Base-by-base conservation (phyloP, 2,329 filamentous ascomycete genomes). In the Fonsecaea pugnacius region DNA sequence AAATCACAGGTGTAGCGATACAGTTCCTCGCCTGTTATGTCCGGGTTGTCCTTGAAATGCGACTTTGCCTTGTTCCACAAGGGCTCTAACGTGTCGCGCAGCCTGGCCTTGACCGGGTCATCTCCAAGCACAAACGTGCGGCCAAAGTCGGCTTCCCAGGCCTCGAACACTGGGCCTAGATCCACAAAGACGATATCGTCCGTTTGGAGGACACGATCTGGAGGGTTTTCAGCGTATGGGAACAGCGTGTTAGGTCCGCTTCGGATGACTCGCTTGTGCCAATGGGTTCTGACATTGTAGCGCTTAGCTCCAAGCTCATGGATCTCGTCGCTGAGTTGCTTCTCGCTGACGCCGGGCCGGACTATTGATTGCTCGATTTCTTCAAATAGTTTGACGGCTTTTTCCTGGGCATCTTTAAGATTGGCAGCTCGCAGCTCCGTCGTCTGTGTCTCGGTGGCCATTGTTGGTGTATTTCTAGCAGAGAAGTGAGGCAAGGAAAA, bases 141-240 rank as follows among this genome's bases (percentile, higher is more conserved):
- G 7, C 82, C 82, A 63, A 84, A 84, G 65, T 84, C 82, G 4
- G 82, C 82, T 69, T 84, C 82, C 80, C 80, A 85, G 0, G 74
- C 76, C 57, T 83, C 82, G 62, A 84, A 83, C 0, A 84, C 81
- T 0, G 82, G 82, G 0, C 82, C 82, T 1, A 84, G 74, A 65
- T 84, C 82, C 36, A 84, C 78, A 62, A 82, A 78, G 2, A 85
- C 72, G 55, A 85, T 84, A 61, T 85, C 82, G 58, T 83, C 81
- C 2, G 72, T 69, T 64, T 79, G 67, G 54, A 85, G 79, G 35
- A 78, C 71, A 3, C 82, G 80, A 66, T 84, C 80, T 0, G 81
- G 80, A 0, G 82, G 81, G 68, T 83, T 83, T 2, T 82, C 82
- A 3, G 74, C 71, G 60, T 82, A 84, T 0, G 82, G 82, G 1